phyloP scores from a whole-genome alignment of 495 filamentous ascomycete genomes.

The Platismatia glauca region DNA sequence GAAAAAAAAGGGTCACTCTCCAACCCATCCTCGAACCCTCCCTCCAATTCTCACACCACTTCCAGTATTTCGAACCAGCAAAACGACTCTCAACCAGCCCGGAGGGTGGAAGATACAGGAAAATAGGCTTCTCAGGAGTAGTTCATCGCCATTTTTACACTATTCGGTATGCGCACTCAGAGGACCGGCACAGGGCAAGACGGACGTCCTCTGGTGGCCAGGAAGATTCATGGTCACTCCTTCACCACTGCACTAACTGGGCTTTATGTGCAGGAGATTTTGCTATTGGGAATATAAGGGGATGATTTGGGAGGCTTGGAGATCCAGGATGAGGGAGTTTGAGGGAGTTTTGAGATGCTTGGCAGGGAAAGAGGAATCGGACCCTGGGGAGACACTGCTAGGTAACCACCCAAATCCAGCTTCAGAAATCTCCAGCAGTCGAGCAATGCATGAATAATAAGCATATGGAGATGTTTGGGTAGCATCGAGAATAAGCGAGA shows the following conservation, averaged over 20 bases:
- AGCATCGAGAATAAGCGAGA: too few species aligned
- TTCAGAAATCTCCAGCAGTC: too few species aligned
- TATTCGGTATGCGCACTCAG: neutral
- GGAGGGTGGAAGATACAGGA: neutral
- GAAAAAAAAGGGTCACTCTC: neutral
- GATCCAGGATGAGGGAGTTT: too few species aligned
- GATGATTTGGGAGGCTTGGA: too few species aligned
- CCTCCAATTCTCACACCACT: neutral
- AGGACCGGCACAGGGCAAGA: neutral
- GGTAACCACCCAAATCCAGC: too few species aligned
- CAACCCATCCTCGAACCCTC: too few species aligned
- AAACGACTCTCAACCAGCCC: neutral
- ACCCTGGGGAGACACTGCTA: too few species aligned
- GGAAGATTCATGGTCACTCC: neutral
- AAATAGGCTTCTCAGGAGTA: neutral
- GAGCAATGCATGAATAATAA: too few species aligned
- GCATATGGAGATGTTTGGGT: too few species aligned
- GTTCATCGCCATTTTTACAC: neutral
- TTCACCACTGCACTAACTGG: neutral
- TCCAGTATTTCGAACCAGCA: neutral
- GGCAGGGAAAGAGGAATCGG: too few species aligned
- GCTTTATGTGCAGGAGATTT: neutral
- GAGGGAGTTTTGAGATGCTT: too few species aligned
- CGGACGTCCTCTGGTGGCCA: neutral
- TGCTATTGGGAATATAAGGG: neutral